phyloP scores from a whole-genome alignment of 73 alveolate species.

The Breviolum minutum region DNA sequence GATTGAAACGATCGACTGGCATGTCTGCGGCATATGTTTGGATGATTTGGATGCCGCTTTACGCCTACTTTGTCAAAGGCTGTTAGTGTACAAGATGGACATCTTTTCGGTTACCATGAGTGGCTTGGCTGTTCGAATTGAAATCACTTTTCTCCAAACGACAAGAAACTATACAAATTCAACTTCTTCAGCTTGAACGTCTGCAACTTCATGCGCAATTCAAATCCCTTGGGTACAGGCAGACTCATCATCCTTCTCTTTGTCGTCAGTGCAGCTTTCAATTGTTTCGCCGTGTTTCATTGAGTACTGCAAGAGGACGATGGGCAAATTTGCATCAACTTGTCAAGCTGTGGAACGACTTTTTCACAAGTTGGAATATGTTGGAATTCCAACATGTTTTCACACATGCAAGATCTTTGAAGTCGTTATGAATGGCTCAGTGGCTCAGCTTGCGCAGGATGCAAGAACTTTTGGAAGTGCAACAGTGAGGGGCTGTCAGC shows the following conservation, averaged over 20 bases:
- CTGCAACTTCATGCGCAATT: too few relatives aligned
- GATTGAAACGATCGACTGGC: neutral
- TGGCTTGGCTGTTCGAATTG: neutral
- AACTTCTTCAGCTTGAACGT: too few relatives aligned
- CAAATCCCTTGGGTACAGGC: neutral
- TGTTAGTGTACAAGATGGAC: conserved; percentile 26
- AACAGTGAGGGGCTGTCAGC: neutral
- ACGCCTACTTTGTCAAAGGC: neutral
- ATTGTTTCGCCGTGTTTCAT: conserved; percentile 10
- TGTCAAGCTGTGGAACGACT: neutral
- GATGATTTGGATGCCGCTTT: neutral
- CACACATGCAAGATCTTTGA: neutral
- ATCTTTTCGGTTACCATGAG: neutral
- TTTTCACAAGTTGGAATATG: neutral
- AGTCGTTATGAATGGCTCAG: neutral
- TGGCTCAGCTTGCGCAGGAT: neutral
- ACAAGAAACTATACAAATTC: too few relatives aligned
- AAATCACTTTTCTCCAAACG: neutral
- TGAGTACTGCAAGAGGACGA: neutral
- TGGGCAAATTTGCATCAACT: neutral
- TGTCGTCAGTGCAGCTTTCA: neutral
- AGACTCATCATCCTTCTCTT: conserved; percentile 20
- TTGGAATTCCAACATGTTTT: neutral
- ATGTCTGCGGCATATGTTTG: neutral
- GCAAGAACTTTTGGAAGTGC: conserved; percentile 15